phyloP scores from a whole-genome alignment of 352 stramenopile genomes.

The Hyaloperonospora arabidopsidis region DNA sequence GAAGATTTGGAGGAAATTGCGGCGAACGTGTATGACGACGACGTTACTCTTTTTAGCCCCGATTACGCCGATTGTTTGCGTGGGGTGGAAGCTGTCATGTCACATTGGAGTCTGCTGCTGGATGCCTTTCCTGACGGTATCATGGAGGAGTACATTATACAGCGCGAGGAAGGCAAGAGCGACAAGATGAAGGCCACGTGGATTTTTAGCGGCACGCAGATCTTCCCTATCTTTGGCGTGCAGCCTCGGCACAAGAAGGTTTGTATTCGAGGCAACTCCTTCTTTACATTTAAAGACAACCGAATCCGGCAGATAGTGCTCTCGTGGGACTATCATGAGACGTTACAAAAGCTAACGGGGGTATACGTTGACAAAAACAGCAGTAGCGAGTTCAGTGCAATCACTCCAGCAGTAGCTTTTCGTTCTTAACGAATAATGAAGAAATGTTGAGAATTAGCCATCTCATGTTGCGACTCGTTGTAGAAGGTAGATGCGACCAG shows the following conservation, averaged over 20 bases:
- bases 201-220: conserved; percentile 74
- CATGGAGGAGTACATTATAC: conserved; percentile 78
- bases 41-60: conserved; percentile 61
- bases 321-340: conserved; percentile 68
- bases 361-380: conserved; percentile 27
- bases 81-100: conserved; percentile 62
- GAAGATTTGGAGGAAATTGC: conserved; percentile 80
- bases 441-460: conserved; percentile 1
- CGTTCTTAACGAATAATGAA: conserved; percentile 16
- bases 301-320: conserved; percentile 65
- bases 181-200: conserved; percentile 67
- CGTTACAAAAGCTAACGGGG: conserved; percentile 66
- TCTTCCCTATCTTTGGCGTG: conserved; percentile 64
- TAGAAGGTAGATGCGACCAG: conserved; percentile 55
- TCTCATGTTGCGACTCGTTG: conserved; percentile 5
- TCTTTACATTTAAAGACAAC: conserved; percentile 74
- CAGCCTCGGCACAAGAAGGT: conserved; percentile 70
- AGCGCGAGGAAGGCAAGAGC: conserved; percentile 44
- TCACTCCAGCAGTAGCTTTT: conserved; percentile 4
- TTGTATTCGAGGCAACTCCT: conserved; percentile 65
- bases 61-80: conserved; percentile 56
- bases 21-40: conserved; percentile 60
- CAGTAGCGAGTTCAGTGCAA: conserved; percentile 17
- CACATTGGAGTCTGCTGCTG: conserved; percentile 58
- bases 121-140: conserved; percentile 74